Base-by-base conservation (phyloP, 2,329 filamentous ascomycete genomes). In the Ceratocystis smalleyi region DNA sequence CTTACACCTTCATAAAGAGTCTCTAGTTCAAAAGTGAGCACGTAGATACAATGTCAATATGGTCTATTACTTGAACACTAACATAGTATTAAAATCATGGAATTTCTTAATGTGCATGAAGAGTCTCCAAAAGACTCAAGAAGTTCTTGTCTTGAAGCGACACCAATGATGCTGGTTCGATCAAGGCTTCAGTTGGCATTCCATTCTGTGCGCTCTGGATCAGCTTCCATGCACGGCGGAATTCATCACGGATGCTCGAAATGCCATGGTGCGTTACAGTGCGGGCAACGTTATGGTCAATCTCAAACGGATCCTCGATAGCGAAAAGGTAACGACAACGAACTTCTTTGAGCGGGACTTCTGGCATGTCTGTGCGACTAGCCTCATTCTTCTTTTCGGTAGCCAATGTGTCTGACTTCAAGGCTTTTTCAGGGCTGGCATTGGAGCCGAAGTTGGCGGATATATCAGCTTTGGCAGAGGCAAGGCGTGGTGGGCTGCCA, bases 231-330 rank as follows among this genome's bases (percentile, higher is more conserved):
- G 89, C 89, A 22, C 90, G 81, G 19, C 89, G 81, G 70, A 95
- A 94, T 74, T 96, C 90, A 69, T 94, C 87, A 49, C 89, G 80
- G 66, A 95, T 94, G 0, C 86, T 81, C 1, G 89, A 85, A 68
- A 95, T 89, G 1, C 90, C 89, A 67, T 85, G 82, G 70, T 92
- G 88, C 5, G 87, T 91, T 0, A 96, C 90, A 0, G 90, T 95
- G 61, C 89, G 80, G 2, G 88, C 91, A 43, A 96, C 87, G 69
- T 96, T 96, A 74, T 96, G 90, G 49, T 90, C 85, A 1, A 85
- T 75, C 75, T 96, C 90, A 70, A 96, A 96, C 0, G 91, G 91
- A 72, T 96, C 91, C 72, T 96, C 91, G 67, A 96, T 91, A 40
- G 89, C 89, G 68, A 96, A 88, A 3, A 96, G 80, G 72, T 90